Evolutionary conservation across 805 yeast species (phyloP), one percentile per base, ranked within the genome.

Genomic region (Hanseniaspora guilliermondii): DNA sequence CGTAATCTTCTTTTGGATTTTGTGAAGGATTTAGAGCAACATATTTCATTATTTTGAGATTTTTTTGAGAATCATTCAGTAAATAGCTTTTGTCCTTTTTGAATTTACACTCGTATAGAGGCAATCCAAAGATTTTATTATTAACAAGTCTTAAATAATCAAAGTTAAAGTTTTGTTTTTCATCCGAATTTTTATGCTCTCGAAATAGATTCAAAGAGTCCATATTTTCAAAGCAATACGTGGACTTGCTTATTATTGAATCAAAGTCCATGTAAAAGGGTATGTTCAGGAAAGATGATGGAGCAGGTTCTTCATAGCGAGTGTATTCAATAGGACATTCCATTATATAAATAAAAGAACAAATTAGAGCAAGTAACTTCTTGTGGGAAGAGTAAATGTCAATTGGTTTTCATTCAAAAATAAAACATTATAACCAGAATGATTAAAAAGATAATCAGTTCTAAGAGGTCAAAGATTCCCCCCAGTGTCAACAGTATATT

Each of bases 81-180:
- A 49, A 14, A 6, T 25, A 40, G 16, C 53, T 49, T 39, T 49
- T 49, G 24, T 49, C 53, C 33, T 30, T 49, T 22, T 49, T 49
- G 30, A 49, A 39, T 24, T 21, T 49, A 24, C 53, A 49, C 17
- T 49, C 39, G 33, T 40, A 49, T 17, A 49, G 24, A n/a, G 53
- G 53, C 14, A 49, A 11, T 9, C 53, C 53, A 16, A 8, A 16
- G 2, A 49, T 17, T 19, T 39, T 36, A 6, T 40, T 32, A 8
- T 27, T 32, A 16, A 24, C 6, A 1, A 11, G 11, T 22, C 24
- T 11, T 6, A 44, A 14, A 12, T 44, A 44, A 3, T 44, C 47
- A 14, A 19, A 27, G 4, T 41, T 41, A 2, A 32, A 19, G 3
- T 25, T 35, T 6, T 40, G 35, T 22, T 40, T 49, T n/a, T 33